These are phyloP conservation scores for Byssothecium circinans DNA, from an alignment of 2,329 filamentous ascomycete genomes.

Conservation along the genomic window DNA sequence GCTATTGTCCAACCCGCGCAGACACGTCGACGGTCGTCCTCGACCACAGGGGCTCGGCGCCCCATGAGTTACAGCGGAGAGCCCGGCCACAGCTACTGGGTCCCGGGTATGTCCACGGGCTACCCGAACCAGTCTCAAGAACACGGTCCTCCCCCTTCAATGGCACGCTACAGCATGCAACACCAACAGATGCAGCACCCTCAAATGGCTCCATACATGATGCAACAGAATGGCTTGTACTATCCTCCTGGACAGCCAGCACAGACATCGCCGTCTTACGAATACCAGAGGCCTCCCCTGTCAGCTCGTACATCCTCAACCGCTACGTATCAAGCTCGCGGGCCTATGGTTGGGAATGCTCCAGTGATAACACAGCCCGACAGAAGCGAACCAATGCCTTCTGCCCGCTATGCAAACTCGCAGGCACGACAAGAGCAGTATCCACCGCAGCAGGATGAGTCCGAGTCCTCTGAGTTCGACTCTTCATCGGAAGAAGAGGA, in stretches of 20 bases:
- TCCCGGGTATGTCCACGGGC: constrained; percentile 21
- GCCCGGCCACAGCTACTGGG: constrained; percentile 19
- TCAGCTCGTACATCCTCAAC: constrained; percentile 22
- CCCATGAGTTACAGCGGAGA: constrained; percentile 40
- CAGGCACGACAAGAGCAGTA: neutral
- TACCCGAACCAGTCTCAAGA: constrained; percentile 29
- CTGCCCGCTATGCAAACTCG: constrained; percentile 28
- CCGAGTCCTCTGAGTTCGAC: constrained; percentile 16
- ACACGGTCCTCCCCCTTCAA: constrained; percentile 34
- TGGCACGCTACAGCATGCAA: constrained; percentile 36
- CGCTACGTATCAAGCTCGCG: constrained; percentile 20
- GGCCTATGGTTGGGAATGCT: constrained; percentile 18
- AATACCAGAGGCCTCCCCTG: constrained; percentile 25
- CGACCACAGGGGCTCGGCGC: constrained; percentile 19
- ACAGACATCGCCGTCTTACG: constrained; percentile 24
- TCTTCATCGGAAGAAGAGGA: constrained; percentile 16
- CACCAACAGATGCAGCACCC: constrained; percentile 16
- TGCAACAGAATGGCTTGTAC: constrained; percentile 21
- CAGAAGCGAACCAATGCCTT: constrained; percentile 24
- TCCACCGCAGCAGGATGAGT: constrained; percentile 16
- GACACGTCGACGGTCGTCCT: constrained; percentile 30
- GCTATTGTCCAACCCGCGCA: constrained; percentile 33
- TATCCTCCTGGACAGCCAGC: constrained; percentile 12
- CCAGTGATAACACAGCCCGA: constrained; percentile 27
- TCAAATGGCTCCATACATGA: constrained; percentile 17